Conservation (phyloP, 768 basidiomycete genomes). For the Dentipellis fragilis region DNA sequence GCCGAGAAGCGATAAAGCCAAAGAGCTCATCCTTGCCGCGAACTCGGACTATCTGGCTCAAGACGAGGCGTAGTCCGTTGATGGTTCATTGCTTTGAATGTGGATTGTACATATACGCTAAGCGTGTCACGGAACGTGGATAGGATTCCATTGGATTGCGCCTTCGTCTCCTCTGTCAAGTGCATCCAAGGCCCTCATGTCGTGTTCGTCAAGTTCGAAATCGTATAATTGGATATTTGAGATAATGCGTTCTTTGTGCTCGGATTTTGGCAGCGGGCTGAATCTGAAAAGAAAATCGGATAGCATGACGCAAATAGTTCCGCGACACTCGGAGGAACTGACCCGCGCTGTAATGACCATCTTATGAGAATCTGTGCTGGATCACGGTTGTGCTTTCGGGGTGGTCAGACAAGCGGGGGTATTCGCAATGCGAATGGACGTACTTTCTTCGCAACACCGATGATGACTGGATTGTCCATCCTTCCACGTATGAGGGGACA, state of each 20-base stretch:
- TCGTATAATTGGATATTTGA: constrained; percentile 70
- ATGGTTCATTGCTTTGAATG: too few species aligned
- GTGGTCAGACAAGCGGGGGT: background rate
- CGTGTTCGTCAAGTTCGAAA: constrained; percentile 56
- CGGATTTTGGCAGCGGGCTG: constrained; percentile 77
- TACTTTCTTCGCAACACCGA: constrained; percentile 51
- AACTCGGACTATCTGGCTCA: too few species aligned
- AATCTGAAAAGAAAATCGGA: constrained; percentile 36
- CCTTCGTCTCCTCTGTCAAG: constrained; percentile 70
- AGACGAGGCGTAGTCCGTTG: too few species aligned
- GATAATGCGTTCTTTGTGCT: constrained; percentile 55
- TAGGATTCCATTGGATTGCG: constrained; percentile 78
- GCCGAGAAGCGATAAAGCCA: constrained; percentile 4
- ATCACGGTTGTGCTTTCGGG: constrained; percentile 41
- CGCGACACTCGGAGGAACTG: constrained; percentile 15
- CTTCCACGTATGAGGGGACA: constrained; percentile 57
- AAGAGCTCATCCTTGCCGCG: background rate
- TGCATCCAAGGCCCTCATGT: constrained; percentile 53
- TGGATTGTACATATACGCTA: too few species aligned
- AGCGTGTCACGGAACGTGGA: constrained; percentile 18
- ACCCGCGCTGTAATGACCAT: constrained; percentile 87
- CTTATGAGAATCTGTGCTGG: constrained; percentile 80
- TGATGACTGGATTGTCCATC: constrained; percentile 40
- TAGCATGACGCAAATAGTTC: background rate
- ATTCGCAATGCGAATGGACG: background rate